Evolutionary conservation across 163 green algal species (phyloP).

Genomic region (Scenedesmus sp.): DNA sequence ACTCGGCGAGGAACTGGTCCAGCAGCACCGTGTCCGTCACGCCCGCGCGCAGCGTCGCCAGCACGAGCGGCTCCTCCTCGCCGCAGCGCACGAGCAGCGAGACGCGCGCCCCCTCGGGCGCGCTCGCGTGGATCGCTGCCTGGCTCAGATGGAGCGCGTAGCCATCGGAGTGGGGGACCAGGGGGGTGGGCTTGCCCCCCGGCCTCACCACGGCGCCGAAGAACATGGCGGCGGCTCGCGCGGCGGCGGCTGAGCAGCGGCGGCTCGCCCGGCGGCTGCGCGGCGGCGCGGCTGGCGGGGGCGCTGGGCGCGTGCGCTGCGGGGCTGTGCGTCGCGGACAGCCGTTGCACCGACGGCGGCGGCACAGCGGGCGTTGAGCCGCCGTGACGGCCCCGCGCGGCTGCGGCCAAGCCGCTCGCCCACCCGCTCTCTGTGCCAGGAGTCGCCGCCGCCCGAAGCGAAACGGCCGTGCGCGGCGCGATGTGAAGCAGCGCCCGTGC

Average conservation of each 20-base stretch:
- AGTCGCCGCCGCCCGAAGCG: too few species aligned
- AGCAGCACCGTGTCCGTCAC: slow-evolving; percentile 52
- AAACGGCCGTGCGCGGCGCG: too few species aligned
- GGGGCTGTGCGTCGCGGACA: too few species aligned
- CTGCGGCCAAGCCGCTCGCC: too few species aligned
- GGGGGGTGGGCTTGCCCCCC: slow-evolving; percentile 51
- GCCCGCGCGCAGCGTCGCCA: slow-evolving; percentile 63
- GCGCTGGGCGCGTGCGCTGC: too few species aligned
- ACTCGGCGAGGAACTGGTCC: slow-evolving; percentile 70
- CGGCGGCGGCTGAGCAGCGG: not conserved
- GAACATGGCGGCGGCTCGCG: slow-evolving; percentile 44
- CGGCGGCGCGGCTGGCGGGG: too few species aligned
- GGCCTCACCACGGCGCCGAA: slow-evolving; percentile 54
- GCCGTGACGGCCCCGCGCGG: too few species aligned
- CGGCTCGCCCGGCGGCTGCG: too few species aligned
- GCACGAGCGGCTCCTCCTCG: slow-evolving; percentile 46
- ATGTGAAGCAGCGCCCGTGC: too few species aligned
- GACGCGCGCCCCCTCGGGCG: slow-evolving; percentile 46
- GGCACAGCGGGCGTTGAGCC: too few species aligned
- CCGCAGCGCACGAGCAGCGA: slow-evolving; percentile 41
- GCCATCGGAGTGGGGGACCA: slow-evolving; percentile 61
- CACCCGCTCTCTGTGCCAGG: too few species aligned
- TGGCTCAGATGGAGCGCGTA: slow-evolving; percentile 61
- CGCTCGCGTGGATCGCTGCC: slow-evolving; percentile 40
- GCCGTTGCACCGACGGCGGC: too few species aligned